Percentiles rank a stretch among this genome's conserved stretches.
phyloP scores from a whole-genome alignment of 768 basidiomycete species.

The Amanita phalloides region DNA sequence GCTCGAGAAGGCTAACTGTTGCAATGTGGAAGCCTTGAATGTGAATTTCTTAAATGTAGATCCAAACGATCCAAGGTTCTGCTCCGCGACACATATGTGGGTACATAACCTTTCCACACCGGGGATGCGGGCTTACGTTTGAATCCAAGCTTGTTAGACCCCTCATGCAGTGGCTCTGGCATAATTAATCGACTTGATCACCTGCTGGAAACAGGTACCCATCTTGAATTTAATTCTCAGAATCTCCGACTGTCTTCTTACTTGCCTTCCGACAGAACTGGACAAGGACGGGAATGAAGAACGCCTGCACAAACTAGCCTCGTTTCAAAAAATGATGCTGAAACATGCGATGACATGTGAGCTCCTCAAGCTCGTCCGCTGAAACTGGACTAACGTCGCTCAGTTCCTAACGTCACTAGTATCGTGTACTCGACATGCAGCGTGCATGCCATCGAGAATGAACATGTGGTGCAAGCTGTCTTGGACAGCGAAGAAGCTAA shows the following conservation, averaged over 20 bases:
- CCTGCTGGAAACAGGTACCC: slow-evolving; percentile 62
- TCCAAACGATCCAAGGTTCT: slow-evolving; percentile 52
- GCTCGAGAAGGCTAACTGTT: slow-evolving; percentile 76
- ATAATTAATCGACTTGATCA: slow-evolving; percentile 87
- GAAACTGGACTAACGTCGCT: slow-evolving; percentile 5
- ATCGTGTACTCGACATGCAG: slow-evolving; percentile 99
- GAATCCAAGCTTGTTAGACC: slow-evolving; percentile 68
- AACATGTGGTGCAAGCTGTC: slow-evolving; percentile 74
- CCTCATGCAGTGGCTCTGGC: slow-evolving; percentile 93
- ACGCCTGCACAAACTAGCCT: slow-evolving; percentile 73
- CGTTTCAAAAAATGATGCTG: slow-evolving; percentile 87
- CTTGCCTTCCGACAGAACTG: slow-evolving; percentile 32
- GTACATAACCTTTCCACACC: slow-evolving; percentile 13
- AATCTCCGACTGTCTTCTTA: slow-evolving; percentile 3
- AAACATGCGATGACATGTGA: slow-evolving; percentile 92
- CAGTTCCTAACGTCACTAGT: slow-evolving; percentile 67
- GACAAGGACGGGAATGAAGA: slow-evolving; percentile 47
- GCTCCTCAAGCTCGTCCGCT: slow-evolving; percentile 12
- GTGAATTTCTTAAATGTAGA: slow-evolving; percentile 78
- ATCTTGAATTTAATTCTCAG: slow-evolving; percentile 2
- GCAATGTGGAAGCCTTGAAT: slow-evolving; percentile 66
- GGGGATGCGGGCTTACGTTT: background rate
- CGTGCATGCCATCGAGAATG: slow-evolving; percentile 84
- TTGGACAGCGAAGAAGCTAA: slow-evolving; percentile 63
- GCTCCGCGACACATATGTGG: slow-evolving; percentile 78